Conservation (phyloP, 2,329 filamentous ascomycete genomes). For the Westerdykella ornata region DNA sequence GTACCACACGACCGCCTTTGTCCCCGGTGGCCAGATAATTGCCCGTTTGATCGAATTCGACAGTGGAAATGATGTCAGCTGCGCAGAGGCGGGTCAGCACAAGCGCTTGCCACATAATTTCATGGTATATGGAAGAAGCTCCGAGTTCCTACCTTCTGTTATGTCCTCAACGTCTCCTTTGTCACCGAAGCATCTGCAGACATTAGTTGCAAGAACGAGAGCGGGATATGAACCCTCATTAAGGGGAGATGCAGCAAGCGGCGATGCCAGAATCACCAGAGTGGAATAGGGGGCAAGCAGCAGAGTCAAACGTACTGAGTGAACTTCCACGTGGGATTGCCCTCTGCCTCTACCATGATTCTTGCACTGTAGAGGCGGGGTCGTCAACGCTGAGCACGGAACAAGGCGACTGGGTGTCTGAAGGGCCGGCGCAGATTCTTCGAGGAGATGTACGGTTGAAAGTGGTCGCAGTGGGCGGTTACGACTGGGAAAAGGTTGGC, state of each 20-base stretch:
- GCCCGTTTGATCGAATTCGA: constrained; percentile 84
- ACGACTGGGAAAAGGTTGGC: constrained; percentile 13
- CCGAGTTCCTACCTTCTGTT: constrained; percentile 66
- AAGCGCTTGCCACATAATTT: background rate
- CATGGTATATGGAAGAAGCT: constrained; percentile 3
- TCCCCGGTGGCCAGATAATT: constrained; percentile 88
- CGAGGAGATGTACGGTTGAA: too few relatives aligned
- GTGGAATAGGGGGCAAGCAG: background rate
- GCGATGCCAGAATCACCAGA: background rate
- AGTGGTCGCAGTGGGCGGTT: too few relatives aligned
- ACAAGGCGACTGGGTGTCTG: background rate
- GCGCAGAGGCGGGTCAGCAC: constrained; percentile 8
- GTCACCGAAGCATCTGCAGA: constrained; percentile 90
- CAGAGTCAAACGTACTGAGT: constrained; percentile 71
- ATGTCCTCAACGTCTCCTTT: constrained; percentile 99
- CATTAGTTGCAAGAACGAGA: constrained; percentile 15
- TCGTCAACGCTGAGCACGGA: constrained; percentile 4
- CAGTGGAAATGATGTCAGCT: constrained; percentile 89
- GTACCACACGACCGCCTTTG: constrained; percentile 76
- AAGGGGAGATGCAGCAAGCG: background rate
- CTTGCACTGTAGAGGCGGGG: constrained; percentile 12
- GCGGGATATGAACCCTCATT: background rate
- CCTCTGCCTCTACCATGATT: constrained; percentile 95
- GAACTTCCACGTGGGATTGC: constrained; percentile 98
- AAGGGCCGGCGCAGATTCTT: too few relatives aligned